Conservation (phyloP, 352 stramenopile genomes). For the Globisporangium ultimum region DNA sequence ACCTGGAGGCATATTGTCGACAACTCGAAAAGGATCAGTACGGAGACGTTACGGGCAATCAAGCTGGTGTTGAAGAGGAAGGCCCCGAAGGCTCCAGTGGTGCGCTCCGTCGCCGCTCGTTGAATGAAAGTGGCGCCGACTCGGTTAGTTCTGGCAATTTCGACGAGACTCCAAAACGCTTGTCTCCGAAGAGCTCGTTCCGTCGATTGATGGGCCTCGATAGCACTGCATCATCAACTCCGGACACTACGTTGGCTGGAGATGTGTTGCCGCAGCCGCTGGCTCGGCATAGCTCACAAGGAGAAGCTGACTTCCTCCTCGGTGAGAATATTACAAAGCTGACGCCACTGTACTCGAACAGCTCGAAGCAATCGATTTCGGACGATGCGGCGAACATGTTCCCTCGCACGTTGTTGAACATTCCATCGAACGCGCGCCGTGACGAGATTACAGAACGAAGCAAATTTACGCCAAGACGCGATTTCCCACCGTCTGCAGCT, state of each 20-base stretch:
- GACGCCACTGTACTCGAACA: conserved; percentile 30
- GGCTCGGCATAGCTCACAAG: conserved; percentile 29
- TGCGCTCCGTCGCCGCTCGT: conserved; percentile 5
- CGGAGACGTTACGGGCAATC: conserved; percentile 19
- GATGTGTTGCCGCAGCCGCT: conserved; percentile 25
- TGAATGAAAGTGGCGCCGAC: conserved; percentile 22
- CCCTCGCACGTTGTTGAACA: conserved; percentile 52
- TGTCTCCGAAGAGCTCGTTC: conserved; percentile 48
- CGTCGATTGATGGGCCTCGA: conserved; percentile 39
- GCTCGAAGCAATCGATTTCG: conserved; percentile 47
- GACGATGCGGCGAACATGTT: conserved; percentile 77
- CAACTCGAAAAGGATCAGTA: conserved; percentile 74
- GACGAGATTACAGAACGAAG: conserved; percentile 78
- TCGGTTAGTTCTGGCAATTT: conserved; percentile 18
- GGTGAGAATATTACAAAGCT: conserved; percentile 69
- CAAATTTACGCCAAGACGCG: conserved; percentile 75
- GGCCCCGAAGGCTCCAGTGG: background rate
- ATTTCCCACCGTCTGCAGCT: conserved; percentile 80
- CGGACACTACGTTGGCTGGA: background rate
- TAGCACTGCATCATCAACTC: conserved; percentile 13
- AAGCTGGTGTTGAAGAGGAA: conserved; percentile 4
- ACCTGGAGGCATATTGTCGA: conserved; percentile 74
- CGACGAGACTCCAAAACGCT: conserved; percentile 20
- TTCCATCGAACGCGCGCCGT: conserved; percentile 47
- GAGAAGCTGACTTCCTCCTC: conserved; percentile 38